Conservation (phyloP, 352 stramenopile species). For the Phytophthora agathidicida region DNA sequence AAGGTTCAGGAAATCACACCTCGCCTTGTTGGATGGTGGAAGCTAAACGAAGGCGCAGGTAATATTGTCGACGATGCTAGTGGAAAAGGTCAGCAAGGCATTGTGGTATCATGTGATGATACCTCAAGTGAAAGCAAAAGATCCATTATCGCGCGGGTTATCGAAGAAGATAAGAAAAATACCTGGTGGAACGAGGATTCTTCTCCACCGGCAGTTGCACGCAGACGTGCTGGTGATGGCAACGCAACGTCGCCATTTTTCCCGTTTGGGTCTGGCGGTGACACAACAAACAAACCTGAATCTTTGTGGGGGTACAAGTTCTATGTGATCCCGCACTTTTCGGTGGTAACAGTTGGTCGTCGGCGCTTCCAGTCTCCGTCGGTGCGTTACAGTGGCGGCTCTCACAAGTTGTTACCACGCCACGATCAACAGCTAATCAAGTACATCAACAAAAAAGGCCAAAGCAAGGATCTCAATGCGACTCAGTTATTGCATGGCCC, state of each 20-base stretch:
- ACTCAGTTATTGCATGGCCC: constrained; percentile 55
- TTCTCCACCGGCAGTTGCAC: constrained; percentile 32
- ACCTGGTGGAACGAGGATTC: constrained; percentile 28
- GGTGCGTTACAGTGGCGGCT: constrained; percentile 25
- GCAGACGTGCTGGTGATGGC: constrained; percentile 32
- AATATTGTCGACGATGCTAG: constrained; percentile 46
- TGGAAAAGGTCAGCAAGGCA: constrained; percentile 33
- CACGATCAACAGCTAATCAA: constrained; percentile 76
- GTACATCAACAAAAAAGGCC: constrained; percentile 72
- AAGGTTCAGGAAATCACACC: constrained; percentile 61
- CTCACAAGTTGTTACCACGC: constrained; percentile 28
- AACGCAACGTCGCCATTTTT: constrained; percentile 21
- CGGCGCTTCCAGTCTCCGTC: constrained; percentile 49
- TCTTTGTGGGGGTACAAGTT: constrained; percentile 73
- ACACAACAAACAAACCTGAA: constrained; percentile 3
- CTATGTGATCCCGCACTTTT: constrained; percentile 77
- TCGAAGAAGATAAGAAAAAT: constrained; percentile 11
- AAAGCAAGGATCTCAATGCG: constrained; percentile 51
- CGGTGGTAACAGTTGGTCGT: constrained; percentile 51
- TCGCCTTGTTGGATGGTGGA: constrained; percentile 64
- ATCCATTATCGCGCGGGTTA: neutral
- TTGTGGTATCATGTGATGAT: constrained; percentile 1
- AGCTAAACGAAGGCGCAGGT: constrained; percentile 58
- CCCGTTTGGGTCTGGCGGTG: constrained; percentile 25
- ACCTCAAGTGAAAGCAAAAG: neutral